These are phyloP conservation scores for Penicillium salamii DNA, from an alignment of 495 filamentous ascomycete genomes.

Conservation along the genomic window DNA sequence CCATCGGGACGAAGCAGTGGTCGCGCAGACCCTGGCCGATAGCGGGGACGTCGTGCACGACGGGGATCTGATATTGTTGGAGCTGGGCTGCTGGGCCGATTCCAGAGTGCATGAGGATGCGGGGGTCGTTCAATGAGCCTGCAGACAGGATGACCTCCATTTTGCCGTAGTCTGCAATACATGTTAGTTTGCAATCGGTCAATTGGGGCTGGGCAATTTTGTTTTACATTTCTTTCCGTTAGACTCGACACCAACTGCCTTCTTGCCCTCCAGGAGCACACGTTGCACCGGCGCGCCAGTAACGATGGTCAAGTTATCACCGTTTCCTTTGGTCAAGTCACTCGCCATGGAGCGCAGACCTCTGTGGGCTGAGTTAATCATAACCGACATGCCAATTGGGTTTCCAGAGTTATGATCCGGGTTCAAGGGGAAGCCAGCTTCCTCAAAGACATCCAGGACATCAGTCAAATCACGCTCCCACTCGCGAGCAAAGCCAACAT, in stretches of 20 bases:
- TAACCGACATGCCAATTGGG: conserved; percentile 50
- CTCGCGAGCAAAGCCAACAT: conserved; percentile 39
- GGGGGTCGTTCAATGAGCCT: conserved; percentile 44
- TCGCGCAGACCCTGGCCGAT: conserved; percentile 29
- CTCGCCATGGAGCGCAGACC: conserved; percentile 48
- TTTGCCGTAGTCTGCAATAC: conserved; percentile 9
- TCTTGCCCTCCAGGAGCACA: conserved; percentile 48
- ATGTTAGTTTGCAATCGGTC: not conserved
- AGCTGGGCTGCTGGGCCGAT: conserved; percentile 27
- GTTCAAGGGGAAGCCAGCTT: conserved; percentile 44
- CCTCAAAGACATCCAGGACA: conserved; percentile 34
- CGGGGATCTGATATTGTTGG: conserved; percentile 19
- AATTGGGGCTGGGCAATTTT: not conserved
- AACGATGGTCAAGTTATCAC: conserved; percentile 46
- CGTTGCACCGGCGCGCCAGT: conserved; percentile 44
- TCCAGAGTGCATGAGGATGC: conserved; percentile 48
- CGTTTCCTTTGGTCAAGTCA: conserved; percentile 40
- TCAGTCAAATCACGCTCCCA: conserved; percentile 47
- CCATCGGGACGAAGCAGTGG: conserved; percentile 23
- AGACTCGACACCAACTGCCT: conserved; percentile 46
- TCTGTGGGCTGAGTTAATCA: conserved; percentile 41
- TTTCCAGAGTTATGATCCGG: conserved; percentile 55
- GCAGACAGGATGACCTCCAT: conserved; percentile 48
- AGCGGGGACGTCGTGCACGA: conserved; percentile 24
- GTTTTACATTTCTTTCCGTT: conserved; percentile 27